Evolutionary conservation across 2,329 filamentous ascomycete species (phyloP).

Genomic region (Colletotrichum sp.): DNA sequence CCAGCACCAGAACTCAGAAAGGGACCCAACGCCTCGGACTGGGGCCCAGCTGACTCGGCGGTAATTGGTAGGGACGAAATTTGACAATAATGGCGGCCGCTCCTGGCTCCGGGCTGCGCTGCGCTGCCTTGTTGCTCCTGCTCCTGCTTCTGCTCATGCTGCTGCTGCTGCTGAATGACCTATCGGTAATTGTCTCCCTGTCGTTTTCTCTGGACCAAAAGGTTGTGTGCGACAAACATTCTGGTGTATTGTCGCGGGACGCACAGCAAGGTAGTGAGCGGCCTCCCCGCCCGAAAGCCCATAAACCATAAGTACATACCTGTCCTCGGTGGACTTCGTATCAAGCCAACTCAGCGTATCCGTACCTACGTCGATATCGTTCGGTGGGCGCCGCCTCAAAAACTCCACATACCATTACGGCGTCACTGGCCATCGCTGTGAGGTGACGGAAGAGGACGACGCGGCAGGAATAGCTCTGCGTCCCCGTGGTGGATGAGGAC

Average conservation of each 20-base stretch:
- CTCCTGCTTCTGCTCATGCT: neutral
- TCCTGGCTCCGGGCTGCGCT: neutral
- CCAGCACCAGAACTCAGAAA: neutral
- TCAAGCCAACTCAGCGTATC: neutral
- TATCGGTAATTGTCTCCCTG: neutral
- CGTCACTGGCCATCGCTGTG: neutral
- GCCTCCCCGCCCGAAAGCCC: neutral
- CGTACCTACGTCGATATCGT: neutral
- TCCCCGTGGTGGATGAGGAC: neutral
- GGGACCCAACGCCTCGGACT: slow-evolving; percentile 21
- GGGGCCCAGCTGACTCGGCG: slow-evolving; percentile 20
- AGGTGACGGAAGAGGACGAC: neutral
- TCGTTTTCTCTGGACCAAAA: neutral
- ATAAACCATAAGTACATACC: neutral
- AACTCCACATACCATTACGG: neutral
- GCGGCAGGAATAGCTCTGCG: neutral
- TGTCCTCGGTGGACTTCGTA: neutral
- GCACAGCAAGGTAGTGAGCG: neutral
- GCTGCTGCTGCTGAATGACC: neutral
- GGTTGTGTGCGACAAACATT: neutral
- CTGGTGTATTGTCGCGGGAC: neutral
- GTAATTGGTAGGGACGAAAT: slow-evolving; percentile 13
- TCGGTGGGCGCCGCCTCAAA: neutral
- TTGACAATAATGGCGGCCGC: neutral
- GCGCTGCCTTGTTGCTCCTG: neutral